Percentiles rank a stretch among this genome's conserved stretches.
Evolutionary conservation across 176 grass and related monocot genomes (phyloP).

Genomic region (Zoysia pacifica): DNA sequence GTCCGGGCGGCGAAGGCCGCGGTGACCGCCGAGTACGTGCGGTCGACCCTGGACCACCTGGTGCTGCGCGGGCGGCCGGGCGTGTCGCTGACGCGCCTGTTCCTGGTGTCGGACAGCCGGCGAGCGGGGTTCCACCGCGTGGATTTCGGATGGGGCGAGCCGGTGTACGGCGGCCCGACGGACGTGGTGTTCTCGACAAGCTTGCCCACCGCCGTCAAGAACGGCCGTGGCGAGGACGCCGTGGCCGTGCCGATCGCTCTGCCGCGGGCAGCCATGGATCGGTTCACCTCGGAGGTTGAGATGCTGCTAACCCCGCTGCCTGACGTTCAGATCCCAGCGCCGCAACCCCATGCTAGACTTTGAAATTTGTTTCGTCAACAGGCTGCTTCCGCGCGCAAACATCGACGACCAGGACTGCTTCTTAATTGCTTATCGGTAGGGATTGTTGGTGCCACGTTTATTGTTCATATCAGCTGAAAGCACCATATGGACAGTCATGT

Average conservation of each 20-base stretch:
- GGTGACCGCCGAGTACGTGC: conserved; percentile 46
- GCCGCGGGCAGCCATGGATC: neutral
- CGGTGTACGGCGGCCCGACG: conserved; percentile 35
- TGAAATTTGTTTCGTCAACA: too few relatives aligned
- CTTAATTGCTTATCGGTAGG: too few relatives aligned
- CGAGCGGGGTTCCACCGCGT: conserved; percentile 40
- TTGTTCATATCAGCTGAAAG: too few relatives aligned
- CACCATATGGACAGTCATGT: too few relatives aligned
- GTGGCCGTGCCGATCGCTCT: neutral
- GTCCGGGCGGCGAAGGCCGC: conserved; percentile 35
- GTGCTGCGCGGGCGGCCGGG: conserved; percentile 27
- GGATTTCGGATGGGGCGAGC: conserved; percentile 50
- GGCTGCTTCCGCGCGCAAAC: too few relatives aligned
- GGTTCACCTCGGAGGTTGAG: neutral
- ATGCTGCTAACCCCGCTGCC: neutral
- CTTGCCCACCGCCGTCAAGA: neutral
- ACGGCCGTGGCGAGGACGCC: too few relatives aligned
- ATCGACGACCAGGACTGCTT: too few relatives aligned
- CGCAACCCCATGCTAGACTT: too few relatives aligned
- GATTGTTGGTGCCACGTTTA: too few relatives aligned
- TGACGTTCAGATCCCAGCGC: too few relatives aligned
- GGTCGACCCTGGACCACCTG: conserved; percentile 32
- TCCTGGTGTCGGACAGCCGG: conserved; percentile 40
- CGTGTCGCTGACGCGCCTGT: neutral
- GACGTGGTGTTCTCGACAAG: neutral